Base-by-base conservation (phyloP, 208 protist genomes). In the Wallacemonas sp. region DNA sequence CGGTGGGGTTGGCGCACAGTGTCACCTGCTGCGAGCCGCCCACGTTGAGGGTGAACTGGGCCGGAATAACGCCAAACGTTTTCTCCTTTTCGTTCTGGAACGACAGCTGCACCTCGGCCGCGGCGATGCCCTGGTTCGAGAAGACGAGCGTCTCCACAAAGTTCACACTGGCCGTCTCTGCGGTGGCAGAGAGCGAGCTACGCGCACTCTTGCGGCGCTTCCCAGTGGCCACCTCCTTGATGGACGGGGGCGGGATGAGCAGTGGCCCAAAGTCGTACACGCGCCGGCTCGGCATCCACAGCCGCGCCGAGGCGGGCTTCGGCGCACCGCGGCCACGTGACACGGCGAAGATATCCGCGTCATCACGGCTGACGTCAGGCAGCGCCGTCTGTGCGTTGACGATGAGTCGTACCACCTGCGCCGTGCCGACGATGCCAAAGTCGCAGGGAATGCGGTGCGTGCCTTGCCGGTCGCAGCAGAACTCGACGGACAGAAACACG, bases 191-290 rank as follows among this genome's bases (percentile, higher is more conserved):
- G 29, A 58, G n/a, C 43, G n/a, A 55, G 62, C 1, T 6, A 26
- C 57, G 57, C 0, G 78, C 68, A n/a, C 62, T 67, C 60, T 75
- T 81, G 41, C 78, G 73, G 0, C 80, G 78, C 33, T 69, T 72
- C 56, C 32, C 32, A 9, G 52, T 30, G 30, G 14, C 52, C n/a
- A 11, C 0, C 21, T 65, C 64, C 70, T 73, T 72, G 17, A 61
- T 23, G 19, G 56, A 33, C 1, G 66, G 62, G 33, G 76, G 81
- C 2, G 81, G 70, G 26, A 98, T 76, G 8, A 99, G 90, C 33
- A 99, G 80, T 8, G 97, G 89, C 11, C 97, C 97, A 82, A 98
- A 99, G 66, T 99, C 94, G 72, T 97, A 99, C 0, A 80, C 29
- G 14, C 83, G 73, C 70, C 84, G 89, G 12, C 78, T 77, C 16